Evolutionary conservation across 1,284 basidiomycete species (phyloP), one percentile per base, ranked within the genome.

Genomic region (Leccinum huronense): DNA sequence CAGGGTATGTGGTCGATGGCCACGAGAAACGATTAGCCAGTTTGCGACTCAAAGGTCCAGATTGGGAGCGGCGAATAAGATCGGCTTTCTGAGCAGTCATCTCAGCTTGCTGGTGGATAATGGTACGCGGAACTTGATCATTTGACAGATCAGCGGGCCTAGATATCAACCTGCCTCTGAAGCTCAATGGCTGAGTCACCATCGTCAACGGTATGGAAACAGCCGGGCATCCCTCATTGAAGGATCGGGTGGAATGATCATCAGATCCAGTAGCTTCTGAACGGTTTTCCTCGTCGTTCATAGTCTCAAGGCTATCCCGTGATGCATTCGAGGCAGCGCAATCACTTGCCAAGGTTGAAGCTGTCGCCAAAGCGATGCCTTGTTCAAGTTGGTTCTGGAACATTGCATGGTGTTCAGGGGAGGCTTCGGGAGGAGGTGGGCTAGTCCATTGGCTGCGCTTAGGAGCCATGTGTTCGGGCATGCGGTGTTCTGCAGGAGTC

Each of bases 391-490:
- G 80, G 66, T 81, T 83, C 72, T 90, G 87, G 69, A 89, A 93
- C 34, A 86, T 78, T 3, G 81, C 81, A 58, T 84, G 88, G 69
- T 85, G 88, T n/a, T 82, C 82, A 14, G 83, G 80, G 0, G 90
- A 80, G 1, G 90, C 91, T 69, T 89, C 88, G 1, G 86, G 84
- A 4, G 90, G 89, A n/a, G 90, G 90, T 9, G 90, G 90, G 68
- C 89, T 91, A 0, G 90, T 93, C 90, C 90, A 92, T 73, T 89
- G 88, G 34, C 82, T 78, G 38, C 90, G 84, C 71, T 83, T 87
- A 1, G 90, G 88, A 14, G 88, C 90, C 91, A 92, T 92, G 68
- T 92, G 89, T 64, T 88, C 86, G 3, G 85, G 85, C 45, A 81
- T 77, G 53, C 76, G 75, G 63, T 76, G 75, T 34, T 68, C 71